Conservation (phyloP, 2,329 filamentous ascomycete species). For the Metarhizium humberi region DNA sequence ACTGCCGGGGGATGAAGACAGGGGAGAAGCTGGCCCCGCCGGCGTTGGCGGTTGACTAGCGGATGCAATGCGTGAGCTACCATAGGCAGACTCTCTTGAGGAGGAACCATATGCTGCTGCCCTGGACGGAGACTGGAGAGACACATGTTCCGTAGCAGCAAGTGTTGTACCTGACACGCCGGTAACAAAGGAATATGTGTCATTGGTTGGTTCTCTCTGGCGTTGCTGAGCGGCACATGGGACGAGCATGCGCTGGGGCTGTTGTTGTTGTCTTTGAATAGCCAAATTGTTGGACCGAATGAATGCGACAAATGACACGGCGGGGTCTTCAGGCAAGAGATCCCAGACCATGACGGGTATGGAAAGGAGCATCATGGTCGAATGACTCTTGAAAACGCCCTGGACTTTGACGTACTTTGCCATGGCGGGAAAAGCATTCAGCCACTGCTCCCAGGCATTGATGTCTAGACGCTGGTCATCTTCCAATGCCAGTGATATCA, state of each 20-base stretch:
- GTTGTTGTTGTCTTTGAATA: slow-evolving; percentile 17
- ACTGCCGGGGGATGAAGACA: slow-evolving; percentile 14
- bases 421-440: slow-evolving; percentile 44
- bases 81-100: neutral
- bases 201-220: slow-evolving; percentile 6
- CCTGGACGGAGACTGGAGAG: slow-evolving; percentile 4
- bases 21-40: slow-evolving; percentile 8
- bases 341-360: slow-evolving; percentile 53
- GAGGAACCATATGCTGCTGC: neutral
- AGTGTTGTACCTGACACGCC: slow-evolving; percentile 25
- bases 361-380: slow-evolving; percentile 47
- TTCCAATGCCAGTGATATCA: slow-evolving; percentile 51
- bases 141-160: slow-evolving; percentile 18
- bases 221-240: slow-evolving; percentile 5
- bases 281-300: slow-evolving; percentile 49
- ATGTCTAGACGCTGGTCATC: slow-evolving; percentile 47
- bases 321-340: slow-evolving; percentile 46
- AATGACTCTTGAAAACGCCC: slow-evolving; percentile 52
- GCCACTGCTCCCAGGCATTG: slow-evolving; percentile 51
- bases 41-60: slow-evolving; percentile 14
- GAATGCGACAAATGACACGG: slow-evolving; percentile 49
- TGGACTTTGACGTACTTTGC: slow-evolving; percentile 53
- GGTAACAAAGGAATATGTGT: slow-evolving; percentile 17
- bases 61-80: neutral
- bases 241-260: slow-evolving; percentile 7